Percentiles rank a stretch among this genome's conserved stretches.
Conservation (phyloP, 352 stramenopile genomes). For the Saprolegnia parasitica region DNA sequence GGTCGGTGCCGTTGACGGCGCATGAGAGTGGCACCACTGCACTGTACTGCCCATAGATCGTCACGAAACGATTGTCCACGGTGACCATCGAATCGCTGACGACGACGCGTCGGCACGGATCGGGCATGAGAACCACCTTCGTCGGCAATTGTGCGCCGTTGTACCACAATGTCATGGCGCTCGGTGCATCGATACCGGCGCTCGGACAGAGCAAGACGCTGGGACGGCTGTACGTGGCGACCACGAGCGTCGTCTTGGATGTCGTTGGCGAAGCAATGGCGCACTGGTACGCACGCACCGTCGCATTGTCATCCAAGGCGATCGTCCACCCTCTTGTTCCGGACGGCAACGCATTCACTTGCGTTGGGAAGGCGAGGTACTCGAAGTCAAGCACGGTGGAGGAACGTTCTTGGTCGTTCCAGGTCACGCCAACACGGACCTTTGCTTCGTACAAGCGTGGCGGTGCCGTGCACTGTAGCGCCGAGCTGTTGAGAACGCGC, state of each 20-base stretch:
- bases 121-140: not conserved
- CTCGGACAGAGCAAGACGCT: too few species aligned
- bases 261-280: not conserved
- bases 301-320: not conserved
- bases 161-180: not conserved
- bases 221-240: too few species aligned
- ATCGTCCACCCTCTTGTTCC: not conserved
- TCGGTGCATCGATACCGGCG: too few species aligned
- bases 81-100: not conserved
- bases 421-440: not conserved
- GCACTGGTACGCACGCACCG: not conserved
- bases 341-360: not conserved
- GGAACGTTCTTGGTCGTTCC: not conserved
- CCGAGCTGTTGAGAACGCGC: not conserved
- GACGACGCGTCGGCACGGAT: not conserved
- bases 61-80: not conserved
- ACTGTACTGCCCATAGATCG: not conserved
- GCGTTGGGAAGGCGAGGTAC: not conserved
- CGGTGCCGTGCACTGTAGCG: constrained; percentile 7
- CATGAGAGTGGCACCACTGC: not conserved
- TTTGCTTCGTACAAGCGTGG: not conserved
- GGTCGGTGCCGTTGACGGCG: too few species aligned
- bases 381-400: constrained; percentile 1
- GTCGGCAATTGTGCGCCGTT: not conserved
- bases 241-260: not conserved